Percentiles rank a stretch among this genome's conserved stretches.
phyloP scores from a whole-genome alignment of 352 stramenopile genomes.

The Phytophthora sp. region DNA sequence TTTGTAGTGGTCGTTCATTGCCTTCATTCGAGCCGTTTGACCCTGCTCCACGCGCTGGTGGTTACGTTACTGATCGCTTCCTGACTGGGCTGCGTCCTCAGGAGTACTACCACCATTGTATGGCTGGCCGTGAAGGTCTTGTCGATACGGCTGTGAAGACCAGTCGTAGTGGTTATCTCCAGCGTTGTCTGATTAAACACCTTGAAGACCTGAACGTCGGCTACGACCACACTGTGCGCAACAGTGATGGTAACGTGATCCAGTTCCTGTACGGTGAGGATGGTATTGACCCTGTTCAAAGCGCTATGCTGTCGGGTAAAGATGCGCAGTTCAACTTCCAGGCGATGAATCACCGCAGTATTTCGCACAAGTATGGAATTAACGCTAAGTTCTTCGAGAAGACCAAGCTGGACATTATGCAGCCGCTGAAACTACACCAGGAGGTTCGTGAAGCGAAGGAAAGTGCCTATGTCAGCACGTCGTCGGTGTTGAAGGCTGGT shows the following conservation, averaged over 20 bases:
- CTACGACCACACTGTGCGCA: conserved; percentile 99
- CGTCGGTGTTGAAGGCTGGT: conserved; percentile 55
- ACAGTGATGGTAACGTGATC: conserved; percentile 96
- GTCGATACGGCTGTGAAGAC: conserved; percentile 99
- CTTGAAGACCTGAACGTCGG: conserved; percentile 97
- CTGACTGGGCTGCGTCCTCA: conserved; percentile 96
- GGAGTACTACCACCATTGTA: conserved; percentile 99
- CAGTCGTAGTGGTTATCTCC: conserved; percentile 98
- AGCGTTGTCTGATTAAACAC: conserved; percentile 99
- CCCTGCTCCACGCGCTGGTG: conserved; percentile 96
- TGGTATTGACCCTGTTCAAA: conserved; percentile 97
- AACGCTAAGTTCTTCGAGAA: conserved; percentile 89
- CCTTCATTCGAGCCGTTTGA: conserved; percentile 99
- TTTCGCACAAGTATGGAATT: conserved; percentile 94
- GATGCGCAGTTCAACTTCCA: conserved; percentile 94
- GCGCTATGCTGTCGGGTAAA: conserved; percentile 95
- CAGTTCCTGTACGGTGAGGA: conserved; percentile 99
- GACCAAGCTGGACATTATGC: conserved; percentile 91
- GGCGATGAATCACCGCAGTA: conserved; percentile 95
- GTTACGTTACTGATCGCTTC: conserved; percentile 99
- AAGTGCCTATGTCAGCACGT: conserved; percentile 44
- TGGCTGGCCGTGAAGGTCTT: conserved; percentile 98
- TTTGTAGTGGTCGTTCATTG: conserved; percentile 97
- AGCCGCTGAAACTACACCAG: conserved; percentile 80
- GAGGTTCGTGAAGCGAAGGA: conserved; percentile 64